phyloP scores from a whole-genome alignment of 164 flowering plant genomes.

The Stephania yunnanensis region DNA sequence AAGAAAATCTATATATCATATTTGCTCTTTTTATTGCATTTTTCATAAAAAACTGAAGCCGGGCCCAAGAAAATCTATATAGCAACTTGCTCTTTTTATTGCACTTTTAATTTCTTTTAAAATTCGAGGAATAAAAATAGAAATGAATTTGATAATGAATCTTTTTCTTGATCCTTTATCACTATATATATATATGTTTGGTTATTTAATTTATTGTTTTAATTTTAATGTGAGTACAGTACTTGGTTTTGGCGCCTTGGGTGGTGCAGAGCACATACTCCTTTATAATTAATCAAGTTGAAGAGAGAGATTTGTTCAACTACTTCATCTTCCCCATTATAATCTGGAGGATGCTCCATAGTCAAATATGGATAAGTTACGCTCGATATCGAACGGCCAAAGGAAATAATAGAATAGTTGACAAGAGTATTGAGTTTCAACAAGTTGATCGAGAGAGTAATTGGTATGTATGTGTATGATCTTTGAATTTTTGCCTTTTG shows the following conservation, averaged over 20 bases:
- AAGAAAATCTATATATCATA: too few species aligned
- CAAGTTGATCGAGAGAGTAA: conserved; percentile 16
- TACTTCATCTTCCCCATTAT: neutral
- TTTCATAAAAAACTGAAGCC: too few species aligned
- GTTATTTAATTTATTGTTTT: too few species aligned
- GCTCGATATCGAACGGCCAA: conserved; percentile 11
- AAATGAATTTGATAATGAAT: too few species aligned
- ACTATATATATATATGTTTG: too few species aligned
- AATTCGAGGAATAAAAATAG: too few species aligned
- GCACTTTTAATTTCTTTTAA: too few species aligned
- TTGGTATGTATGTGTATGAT: neutral
- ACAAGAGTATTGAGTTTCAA: conserved; percentile 9
- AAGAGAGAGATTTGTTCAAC: neutral
- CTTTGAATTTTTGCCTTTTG: neutral
- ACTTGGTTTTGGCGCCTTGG: neutral
- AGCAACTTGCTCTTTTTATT: too few species aligned
- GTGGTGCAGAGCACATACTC: neutral
- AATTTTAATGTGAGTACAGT: neutral
- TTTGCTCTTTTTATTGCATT: too few species aligned
- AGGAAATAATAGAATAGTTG: conserved; percentile 9
- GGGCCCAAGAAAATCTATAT: too few species aligned
- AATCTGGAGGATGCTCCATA: conserved; percentile 7
- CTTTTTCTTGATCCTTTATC: too few species aligned
- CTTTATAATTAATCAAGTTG: neutral
- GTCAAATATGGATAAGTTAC: conserved; percentile 14